A percentile compares a stretch with the other conserved stretches of the same genome.
phyloP scores from a whole-genome alignment of 768 basidiomycete genomes.

The Phaffia australis region DNA sequence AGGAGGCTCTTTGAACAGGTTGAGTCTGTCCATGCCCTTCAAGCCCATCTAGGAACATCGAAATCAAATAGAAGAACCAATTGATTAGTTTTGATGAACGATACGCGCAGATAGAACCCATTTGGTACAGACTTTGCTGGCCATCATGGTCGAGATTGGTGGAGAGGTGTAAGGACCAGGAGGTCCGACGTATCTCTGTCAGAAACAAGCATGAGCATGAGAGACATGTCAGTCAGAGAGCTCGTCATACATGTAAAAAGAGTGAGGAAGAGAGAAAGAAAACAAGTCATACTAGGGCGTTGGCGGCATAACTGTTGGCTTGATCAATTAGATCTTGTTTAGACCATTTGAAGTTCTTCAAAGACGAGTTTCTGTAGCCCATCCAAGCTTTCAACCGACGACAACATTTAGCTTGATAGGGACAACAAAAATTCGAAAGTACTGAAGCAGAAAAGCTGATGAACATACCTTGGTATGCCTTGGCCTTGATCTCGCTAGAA shows the following conservation, averaged over 20 bases:
- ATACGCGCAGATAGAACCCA: no score
- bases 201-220: neutral
- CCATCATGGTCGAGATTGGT: conserved; percentile 41
- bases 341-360: conserved; percentile 41
- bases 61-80: no score
- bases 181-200: conserved; percentile 33
- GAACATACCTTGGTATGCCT: conserved; percentile 28
- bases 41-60: conserved; percentile 40
- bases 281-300: conserved; percentile 19
- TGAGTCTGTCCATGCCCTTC: conserved; percentile 36
- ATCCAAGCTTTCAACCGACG: conserved; percentile 44
- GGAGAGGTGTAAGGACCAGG: conserved; percentile 34
- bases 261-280: neutral
- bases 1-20: conserved; percentile 31
- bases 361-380: conserved; percentile 48
- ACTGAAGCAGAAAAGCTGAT: neutral
- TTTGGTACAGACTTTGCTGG: conserved; percentile 38
- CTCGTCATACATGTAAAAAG: neutral
- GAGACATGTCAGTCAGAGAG: no score
- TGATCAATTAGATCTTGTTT: conserved; percentile 41
- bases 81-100: no score
- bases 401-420: neutral
- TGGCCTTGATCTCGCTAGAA: conserved; percentile 41
- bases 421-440: neutral
- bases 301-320: conserved; percentile 37